Percentiles rank a stretch among this genome's conserved stretches.
Conservation (phyloP, 164 flowering plant genomes). For the Aristolochia californica region DNA sequence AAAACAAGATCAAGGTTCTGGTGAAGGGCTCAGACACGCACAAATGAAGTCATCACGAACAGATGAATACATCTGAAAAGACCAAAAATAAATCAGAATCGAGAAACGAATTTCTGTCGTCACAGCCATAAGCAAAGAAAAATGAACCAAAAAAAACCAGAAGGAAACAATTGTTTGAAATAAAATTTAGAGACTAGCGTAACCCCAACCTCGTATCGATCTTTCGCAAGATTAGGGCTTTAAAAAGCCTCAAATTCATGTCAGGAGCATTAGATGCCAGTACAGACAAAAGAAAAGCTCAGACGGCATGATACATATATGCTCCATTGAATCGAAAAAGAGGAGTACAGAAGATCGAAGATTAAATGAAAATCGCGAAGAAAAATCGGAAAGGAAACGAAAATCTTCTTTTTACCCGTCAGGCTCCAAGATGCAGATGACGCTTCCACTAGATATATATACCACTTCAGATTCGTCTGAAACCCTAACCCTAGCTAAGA, state of each 20-base stretch:
- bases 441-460: no score
- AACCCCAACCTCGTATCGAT: conserved; percentile 12
- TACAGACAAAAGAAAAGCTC: background rate
- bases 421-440: no score
- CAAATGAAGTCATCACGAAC: conserved; percentile 31
- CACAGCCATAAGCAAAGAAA: conserved; percentile 19
- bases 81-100: conserved; percentile 24
- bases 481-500: no score
- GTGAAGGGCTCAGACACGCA: conserved; percentile 56
- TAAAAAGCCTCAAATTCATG: conserved; percentile 11
- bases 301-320: background rate
- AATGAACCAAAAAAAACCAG: no score
- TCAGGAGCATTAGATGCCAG: conserved; percentile 8
- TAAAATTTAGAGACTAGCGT: conserved; percentile 13
- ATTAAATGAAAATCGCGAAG: no score
- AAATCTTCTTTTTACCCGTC: no score
- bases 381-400: no score
- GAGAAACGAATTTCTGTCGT: conserved; percentile 33
- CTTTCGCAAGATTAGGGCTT: conserved; percentile 12
- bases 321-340: background rate
- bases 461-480: no score
- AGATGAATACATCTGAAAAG: background rate
- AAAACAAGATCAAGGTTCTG: no score
- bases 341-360: no score
- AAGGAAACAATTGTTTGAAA: background rate